A percentile compares a stretch with the other conserved stretches of the same genome.
Conservation (phyloP, 306 rosid genomes). For the Fragaria nilgerrensis region DNA sequence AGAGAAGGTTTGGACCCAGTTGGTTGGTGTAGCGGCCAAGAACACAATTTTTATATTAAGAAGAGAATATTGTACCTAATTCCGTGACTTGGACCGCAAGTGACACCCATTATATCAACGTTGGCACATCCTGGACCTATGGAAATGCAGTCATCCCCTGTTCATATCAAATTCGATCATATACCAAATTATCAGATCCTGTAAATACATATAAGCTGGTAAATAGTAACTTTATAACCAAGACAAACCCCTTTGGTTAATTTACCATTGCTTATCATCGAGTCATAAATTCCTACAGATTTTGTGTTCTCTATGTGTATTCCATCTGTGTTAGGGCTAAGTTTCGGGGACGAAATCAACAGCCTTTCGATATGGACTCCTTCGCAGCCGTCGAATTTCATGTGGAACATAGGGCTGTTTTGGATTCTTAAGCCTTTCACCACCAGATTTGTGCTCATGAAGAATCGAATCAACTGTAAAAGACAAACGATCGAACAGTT, state of each 20-base stretch:
- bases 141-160: conserved; percentile 95
- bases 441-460: conserved; percentile 79
- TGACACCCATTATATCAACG: conserved; percentile 76
- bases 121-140: conserved; percentile 83
- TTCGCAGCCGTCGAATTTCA: conserved; percentile 89
- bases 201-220: not conserved
- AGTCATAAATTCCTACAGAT: conserved; percentile 62
- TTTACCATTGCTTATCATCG: conserved; percentile 80
- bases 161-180: conserved; percentile 10
- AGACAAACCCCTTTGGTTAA: too few species aligned
- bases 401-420: conserved; percentile 85
- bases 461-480: conserved; percentile 75
- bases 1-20: not conserved
- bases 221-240: not conserved
- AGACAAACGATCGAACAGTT: not conserved
- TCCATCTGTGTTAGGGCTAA: conserved; percentile 97
- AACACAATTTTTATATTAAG: conserved; percentile 8
- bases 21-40: conserved; percentile 15
- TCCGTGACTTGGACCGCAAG: conserved; percentile 96
- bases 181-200: conserved; percentile 9
- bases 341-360: conserved; percentile 80
- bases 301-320: conserved; percentile 75
- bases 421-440: conserved; percentile 61
- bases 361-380: conserved; percentile 65
- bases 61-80: conserved; percentile 54